Percentiles rank a stretch among this genome's conserved stretches.
These are phyloP conservation scores for Dothideomycetes sp. DNA, from an alignment of 2,329 filamentous ascomycete genomes.

Conservation along the genomic window DNA sequence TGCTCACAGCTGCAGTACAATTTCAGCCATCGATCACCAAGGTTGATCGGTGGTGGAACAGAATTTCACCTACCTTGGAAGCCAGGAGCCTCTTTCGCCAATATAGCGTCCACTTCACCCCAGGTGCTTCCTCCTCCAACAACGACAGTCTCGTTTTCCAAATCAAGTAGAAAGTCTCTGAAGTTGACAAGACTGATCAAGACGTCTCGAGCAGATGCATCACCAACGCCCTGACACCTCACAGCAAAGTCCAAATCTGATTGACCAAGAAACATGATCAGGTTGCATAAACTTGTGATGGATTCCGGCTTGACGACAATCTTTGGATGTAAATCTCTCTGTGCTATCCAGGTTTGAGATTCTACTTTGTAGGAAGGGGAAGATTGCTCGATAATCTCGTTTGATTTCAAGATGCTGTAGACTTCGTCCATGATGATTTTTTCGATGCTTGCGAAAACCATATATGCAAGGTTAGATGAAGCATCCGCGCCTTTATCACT, in stretches of 20 bases:
- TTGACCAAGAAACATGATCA: constrained; percentile 6
- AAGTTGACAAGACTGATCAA: constrained; percentile 31
- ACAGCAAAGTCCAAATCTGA: constrained; percentile 30
- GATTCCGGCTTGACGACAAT: not conserved
- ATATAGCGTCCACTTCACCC: constrained; percentile 29
- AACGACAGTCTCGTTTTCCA: constrained; percentile 23
- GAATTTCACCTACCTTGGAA: constrained; percentile 25
- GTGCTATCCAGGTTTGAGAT: constrained; percentile 8
- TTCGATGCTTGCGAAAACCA: too few relatives aligned
- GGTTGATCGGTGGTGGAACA: not conserved
- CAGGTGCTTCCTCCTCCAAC: constrained; percentile 32
- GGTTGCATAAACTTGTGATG: not conserved
- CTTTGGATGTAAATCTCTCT: constrained; percentile 4
- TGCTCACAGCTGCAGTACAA: constrained; percentile 22
- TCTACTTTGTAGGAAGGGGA: not conserved
- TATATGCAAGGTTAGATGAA: too few relatives aligned
- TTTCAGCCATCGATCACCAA: not conserved
- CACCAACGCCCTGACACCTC: constrained; percentile 30
- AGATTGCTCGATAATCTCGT: constrained; percentile 3
- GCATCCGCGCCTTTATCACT: too few relatives aligned
- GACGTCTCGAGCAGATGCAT: constrained; percentile 30
- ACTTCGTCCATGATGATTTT: too few relatives aligned
- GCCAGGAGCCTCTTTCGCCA: constrained; percentile 27
- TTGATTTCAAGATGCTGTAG: not conserved
- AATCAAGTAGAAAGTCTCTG: constrained; percentile 29